Evolutionary conservation across 2,329 filamentous ascomycete genomes (phyloP), one percentile per base, ranked within the genome.

Genomic region (Beauveria asiatica): DNA sequence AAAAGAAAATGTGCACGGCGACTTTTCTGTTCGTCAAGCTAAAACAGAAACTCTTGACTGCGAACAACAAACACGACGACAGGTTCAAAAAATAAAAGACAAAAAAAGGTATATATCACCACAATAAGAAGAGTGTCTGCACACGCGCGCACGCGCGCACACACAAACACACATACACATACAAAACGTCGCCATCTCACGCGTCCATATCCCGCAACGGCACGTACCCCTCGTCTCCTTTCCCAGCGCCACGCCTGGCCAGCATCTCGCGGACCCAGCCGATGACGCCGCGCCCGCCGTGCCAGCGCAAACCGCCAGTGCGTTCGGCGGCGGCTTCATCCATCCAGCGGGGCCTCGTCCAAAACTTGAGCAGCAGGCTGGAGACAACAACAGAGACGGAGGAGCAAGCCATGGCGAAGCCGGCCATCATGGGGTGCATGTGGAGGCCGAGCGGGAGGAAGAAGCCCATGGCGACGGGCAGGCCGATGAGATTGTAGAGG

Each of bases 401-500:
- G 61, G 89, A 94, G 65, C 83, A 85, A 1, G 92, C 93, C 92
- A 99, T 97, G 54, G 94, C 94, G 3, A 90, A 91, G 21, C 92
- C 92, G 1, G 94, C 94, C 54, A 92, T 92, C 87, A 97, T 93
- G 25, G 94, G 92, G 66, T 96, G 94, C 65, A 97, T 79, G 68
- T 92, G 87, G 62, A 89, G 83, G 37, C 93, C 94, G 65, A 96
- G 85, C 1, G 94, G 93, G 5, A 99, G 78, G 78, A 97, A 95
- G 67, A 97, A 76, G 25, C 94, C 94, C 94, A 97, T 97, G 45
- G 94, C 94, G 67, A 99, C 95, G 2, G 94, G 94, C 16, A 99
- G 80, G 1, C 94, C 94, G 62, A 97, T 76, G 53, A 91, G 64
- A 73, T 99, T 99, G 81, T 99, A 99, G 64, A 91, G 77, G 72